A percentile compares a stretch with the other conserved stretches of the same genome.
These are phyloP conservation scores for Entomortierella chlamydospora DNA, from an alignment of 192 early-diverging fungal species.

Conservation along the genomic window DNA sequence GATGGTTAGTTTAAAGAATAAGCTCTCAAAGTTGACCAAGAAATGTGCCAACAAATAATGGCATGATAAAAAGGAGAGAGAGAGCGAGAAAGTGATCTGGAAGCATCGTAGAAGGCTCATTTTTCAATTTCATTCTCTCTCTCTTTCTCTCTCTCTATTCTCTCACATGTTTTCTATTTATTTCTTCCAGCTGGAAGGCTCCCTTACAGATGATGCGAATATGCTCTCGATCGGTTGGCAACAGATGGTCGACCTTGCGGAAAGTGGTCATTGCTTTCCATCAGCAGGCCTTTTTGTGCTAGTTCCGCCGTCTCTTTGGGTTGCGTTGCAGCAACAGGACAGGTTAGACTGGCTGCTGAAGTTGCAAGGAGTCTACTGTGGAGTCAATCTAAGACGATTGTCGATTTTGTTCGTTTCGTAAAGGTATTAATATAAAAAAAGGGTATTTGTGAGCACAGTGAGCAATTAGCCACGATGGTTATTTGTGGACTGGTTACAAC, in stretches of 20 bases:
- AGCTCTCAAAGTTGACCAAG: too few relatives aligned
- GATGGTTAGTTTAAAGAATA: too few relatives aligned
- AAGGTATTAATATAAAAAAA: not conserved
- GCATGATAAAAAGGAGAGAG: too few relatives aligned
- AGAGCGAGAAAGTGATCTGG: too few relatives aligned
- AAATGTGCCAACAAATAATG: too few relatives aligned
- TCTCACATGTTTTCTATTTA: not conserved
- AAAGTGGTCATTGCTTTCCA: constrained; percentile 30
- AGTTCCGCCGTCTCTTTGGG: not conserved
- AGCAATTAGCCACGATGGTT: not conserved
- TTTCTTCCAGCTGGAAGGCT: not conserved
- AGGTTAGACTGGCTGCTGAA: not conserved
- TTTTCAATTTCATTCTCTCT: not conserved
- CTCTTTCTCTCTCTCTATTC: not conserved
- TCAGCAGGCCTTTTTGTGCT: constrained; percentile 9
- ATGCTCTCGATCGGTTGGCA: not conserved
- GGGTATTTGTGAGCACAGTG: not conserved
- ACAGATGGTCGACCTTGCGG: not conserved
- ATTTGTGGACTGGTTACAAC: not conserved
- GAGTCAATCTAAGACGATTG: too few relatives aligned
- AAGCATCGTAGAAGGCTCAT: too few relatives aligned
- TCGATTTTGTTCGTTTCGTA: too few relatives aligned
- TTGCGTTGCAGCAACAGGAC: not conserved
- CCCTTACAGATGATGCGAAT: not conserved
- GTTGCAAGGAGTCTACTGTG: not conserved